A percentile compares a stretch with the other conserved stretches of the same genome.
Conservation (phyloP, 345 rosid genomes). For the Dovyalis caffra region DNA sequence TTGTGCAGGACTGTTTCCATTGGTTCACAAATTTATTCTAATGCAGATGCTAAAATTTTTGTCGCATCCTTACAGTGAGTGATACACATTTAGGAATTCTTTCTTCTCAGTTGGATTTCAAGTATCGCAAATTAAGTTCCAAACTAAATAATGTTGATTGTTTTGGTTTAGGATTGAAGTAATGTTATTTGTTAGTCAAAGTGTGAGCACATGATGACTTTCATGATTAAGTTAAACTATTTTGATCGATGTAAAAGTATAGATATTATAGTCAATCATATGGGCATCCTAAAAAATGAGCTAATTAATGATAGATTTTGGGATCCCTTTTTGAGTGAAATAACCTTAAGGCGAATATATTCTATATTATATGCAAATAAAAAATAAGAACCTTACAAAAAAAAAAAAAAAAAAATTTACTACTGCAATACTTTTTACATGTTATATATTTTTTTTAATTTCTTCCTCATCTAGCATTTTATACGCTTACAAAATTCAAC, state of each 20-base stretch:
- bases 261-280: background rate
- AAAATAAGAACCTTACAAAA: too few relatives aligned
- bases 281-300: too few relatives aligned
- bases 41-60: constrained; percentile 54
- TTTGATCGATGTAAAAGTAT: background rate
- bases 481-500: too few relatives aligned
- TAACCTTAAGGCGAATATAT: too few relatives aligned
- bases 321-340: too few relatives aligned
- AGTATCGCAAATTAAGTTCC: constrained; percentile 37
- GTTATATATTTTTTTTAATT: too few relatives aligned
- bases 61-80: constrained; percentile 92
- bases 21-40: constrained; percentile 64
- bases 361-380: too few relatives aligned
- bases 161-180: background rate
- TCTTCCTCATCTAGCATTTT: too few relatives aligned
- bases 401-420: too few relatives aligned
- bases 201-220: background rate
- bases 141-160: background rate
- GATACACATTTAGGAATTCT: constrained; percentile 79
- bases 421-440: too few relatives aligned
- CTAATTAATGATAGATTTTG: too few relatives aligned
- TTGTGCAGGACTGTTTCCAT: constrained; percentile 66
- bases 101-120: constrained; percentile 94
- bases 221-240: background rate
- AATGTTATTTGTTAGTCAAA: background rate